A percentile compares a stretch with the other conserved stretches of the same genome.
Conservation (phyloP, 2,329 filamentous ascomycete species). For the Penicillium sp. region DNA sequence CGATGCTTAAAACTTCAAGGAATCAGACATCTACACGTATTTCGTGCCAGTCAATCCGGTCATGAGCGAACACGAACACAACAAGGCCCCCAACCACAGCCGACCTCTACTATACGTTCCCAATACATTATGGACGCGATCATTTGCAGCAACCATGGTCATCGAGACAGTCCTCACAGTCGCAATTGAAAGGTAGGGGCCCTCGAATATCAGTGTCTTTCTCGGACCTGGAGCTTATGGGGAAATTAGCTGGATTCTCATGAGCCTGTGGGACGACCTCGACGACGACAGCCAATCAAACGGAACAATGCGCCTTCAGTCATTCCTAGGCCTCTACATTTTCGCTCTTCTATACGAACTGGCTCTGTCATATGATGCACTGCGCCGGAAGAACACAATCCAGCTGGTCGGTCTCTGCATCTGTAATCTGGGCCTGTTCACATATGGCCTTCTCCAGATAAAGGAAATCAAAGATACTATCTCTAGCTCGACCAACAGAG, state of each 20-base stretch:
- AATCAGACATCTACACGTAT: not conserved
- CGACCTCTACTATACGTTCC: slow-evolving; percentile 15
- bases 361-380: slow-evolving; percentile 19
- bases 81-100: slow-evolving; percentile 5
- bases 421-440: slow-evolving; percentile 19
- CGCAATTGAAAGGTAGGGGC: slow-evolving; percentile 18
- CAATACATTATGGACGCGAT: slow-evolving; percentile 18
- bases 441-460: slow-evolving; percentile 18
- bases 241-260: slow-evolving; percentile 16
- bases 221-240: not conserved
- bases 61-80: slow-evolving; percentile 1
- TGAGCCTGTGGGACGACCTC: slow-evolving; percentile 17
- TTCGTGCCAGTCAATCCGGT: not conserved
- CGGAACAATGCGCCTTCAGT: slow-evolving; percentile 16
- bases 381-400: slow-evolving; percentile 21
- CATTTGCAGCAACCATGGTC: slow-evolving; percentile 15
- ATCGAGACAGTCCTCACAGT: slow-evolving; percentile 19
- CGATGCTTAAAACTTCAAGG: not conserved
- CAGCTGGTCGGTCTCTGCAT: slow-evolving; percentile 18
- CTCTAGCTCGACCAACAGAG: not conserved
- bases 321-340: slow-evolving; percentile 21
- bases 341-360: slow-evolving; percentile 21
- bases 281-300: not conserved
- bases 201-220: not conserved
- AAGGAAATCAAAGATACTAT: slow-evolving; percentile 15